Conservation (phyloP, 176 grass and related monocot species). For the Aegilops tauschii region DNA sequence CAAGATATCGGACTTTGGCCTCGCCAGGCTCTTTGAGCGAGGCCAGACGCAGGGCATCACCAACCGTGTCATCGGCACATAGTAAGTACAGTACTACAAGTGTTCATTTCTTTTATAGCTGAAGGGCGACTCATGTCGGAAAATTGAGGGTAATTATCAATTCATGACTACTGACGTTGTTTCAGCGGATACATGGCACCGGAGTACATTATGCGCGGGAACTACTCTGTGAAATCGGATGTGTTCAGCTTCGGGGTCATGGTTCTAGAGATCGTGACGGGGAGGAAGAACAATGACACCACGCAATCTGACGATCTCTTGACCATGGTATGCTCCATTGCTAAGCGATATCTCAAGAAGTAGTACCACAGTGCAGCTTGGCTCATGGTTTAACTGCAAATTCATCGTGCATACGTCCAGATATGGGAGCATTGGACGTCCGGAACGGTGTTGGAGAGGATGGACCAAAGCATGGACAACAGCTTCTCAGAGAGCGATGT, state of each 20-base stretch:
- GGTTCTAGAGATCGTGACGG: constrained; percentile 49
- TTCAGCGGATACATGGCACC: constrained; percentile 39
- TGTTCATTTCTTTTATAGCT: neutral
- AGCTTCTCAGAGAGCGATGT: too few relatives aligned
- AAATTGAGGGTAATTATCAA: too few relatives aligned
- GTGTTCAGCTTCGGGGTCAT: constrained; percentile 54
- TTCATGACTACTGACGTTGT: too few relatives aligned
- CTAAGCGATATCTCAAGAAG: too few relatives aligned
- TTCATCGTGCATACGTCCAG: too few relatives aligned
- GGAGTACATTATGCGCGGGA: constrained; percentile 31
- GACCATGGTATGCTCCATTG: too few relatives aligned
- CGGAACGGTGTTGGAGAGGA: too few relatives aligned
- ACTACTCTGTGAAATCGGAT: constrained; percentile 49
- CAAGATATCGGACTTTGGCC: neutral
- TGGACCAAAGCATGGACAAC: too few relatives aligned
- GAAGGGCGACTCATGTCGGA: neutral
- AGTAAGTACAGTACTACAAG: neutral
- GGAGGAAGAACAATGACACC: constrained; percentile 29
- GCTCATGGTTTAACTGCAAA: too few relatives aligned
- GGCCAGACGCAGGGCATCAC: neutral
- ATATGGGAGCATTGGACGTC: too few relatives aligned
- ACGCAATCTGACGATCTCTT: too few relatives aligned
- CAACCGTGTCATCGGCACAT: neutral
- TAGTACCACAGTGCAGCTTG: too few relatives aligned
- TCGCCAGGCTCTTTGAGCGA: neutral